Evolutionary conservation across 768 basidiomycete genomes (phyloP).

Genomic region (Macrolepiota fuliginosa): DNA sequence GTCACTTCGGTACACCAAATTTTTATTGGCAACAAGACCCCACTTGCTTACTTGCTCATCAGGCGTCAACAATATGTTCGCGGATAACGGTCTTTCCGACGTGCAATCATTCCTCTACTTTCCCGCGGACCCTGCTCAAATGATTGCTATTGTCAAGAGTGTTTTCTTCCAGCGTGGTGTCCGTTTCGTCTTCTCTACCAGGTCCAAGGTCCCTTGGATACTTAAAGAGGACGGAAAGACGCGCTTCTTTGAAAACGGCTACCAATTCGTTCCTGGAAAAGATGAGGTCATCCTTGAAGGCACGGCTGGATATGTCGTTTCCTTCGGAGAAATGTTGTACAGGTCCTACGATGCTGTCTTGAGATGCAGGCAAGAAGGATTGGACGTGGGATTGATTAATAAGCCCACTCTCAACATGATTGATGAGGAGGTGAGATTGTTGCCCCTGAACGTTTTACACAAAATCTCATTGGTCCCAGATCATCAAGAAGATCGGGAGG

Average conservation of each 20-base stretch:
- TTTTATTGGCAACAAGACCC: background rate
- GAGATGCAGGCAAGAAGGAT: slow-evolving; percentile 63
- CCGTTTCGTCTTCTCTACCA: slow-evolving; percentile 87
- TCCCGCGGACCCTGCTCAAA: slow-evolving; percentile 82
- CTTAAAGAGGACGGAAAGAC: slow-evolving; percentile 70
- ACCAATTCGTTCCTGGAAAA: slow-evolving; percentile 81
- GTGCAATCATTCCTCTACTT: slow-evolving; percentile 81
- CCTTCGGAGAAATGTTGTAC: slow-evolving; percentile 87
- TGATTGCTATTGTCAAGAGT: slow-evolving; percentile 69
- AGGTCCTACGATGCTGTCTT: slow-evolving; percentile 82
- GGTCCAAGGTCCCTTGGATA: slow-evolving; percentile 87
- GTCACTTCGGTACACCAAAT: slow-evolving; percentile 35
- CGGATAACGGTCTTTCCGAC: slow-evolving; percentile 84
- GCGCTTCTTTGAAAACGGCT: slow-evolving; percentile 64
- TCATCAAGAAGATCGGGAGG: slow-evolving; percentile 66
- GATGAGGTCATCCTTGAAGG: slow-evolving; percentile 82
- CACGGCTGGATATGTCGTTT: slow-evolving; percentile 77
- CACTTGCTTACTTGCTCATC: slow-evolving; percentile 36
- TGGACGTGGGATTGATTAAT: slow-evolving; percentile 85
- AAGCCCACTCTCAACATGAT: slow-evolving; percentile 82
- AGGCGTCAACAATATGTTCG: slow-evolving; percentile 86
- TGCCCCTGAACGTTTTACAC: background rate
- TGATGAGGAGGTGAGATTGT: slow-evolving; percentile 62
- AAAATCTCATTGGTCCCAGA: slow-evolving; percentile 28
- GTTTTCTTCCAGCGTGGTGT: slow-evolving; percentile 84